A percentile compares a stretch with the other conserved stretches of the same genome.
Evolutionary conservation across 2,329 filamentous ascomycete species (phyloP).

Genomic region (Lasiodiplodia theobromae): DNA sequence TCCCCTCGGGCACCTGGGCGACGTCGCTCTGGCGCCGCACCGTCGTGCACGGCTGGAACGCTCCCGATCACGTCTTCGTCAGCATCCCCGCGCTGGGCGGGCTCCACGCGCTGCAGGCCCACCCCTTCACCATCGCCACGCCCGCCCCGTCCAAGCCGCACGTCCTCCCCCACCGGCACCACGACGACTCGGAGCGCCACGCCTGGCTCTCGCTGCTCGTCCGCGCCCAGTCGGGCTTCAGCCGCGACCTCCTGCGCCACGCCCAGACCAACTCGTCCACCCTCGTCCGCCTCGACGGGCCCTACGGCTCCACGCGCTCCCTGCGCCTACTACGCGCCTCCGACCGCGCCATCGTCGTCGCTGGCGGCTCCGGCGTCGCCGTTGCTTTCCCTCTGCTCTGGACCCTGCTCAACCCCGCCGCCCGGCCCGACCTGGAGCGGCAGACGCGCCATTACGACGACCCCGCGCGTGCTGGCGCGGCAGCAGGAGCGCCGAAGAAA

Average conservation of each 20-base stretch:
- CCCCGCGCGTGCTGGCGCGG: not conserved
- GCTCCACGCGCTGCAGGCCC: constrained; percentile 64
- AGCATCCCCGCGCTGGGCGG: constrained; percentile 63
- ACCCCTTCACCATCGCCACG: constrained; percentile 73
- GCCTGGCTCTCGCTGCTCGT: constrained; percentile 66
- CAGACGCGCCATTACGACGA: constrained; percentile 31
- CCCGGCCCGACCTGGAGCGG: constrained; percentile 34
- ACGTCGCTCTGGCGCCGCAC: constrained; percentile 36
- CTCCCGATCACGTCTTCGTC: constrained; percentile 70
- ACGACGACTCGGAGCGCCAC: constrained; percentile 42
- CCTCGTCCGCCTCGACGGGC: constrained; percentile 66
- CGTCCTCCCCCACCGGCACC: not conserved
- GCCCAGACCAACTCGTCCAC: constrained; percentile 55
- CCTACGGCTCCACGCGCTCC: constrained; percentile 67
- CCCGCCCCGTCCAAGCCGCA: constrained; percentile 53
- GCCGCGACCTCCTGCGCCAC: constrained; percentile 60
- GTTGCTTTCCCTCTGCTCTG: constrained; percentile 68
- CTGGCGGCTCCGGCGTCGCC: constrained; percentile 70
- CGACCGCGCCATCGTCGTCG: constrained; percentile 62
- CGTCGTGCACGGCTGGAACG: constrained; percentile 62
- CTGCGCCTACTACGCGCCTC: constrained; percentile 60
- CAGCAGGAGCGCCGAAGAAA: constrained; percentile 35
- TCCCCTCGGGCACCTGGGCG: constrained; percentile 33
- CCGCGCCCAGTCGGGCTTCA: constrained; percentile 67
- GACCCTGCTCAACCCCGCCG: constrained; percentile 50